These are phyloP conservation scores for Glutinoglossum americanum DNA, from an alignment of 495 filamentous ascomycete genomes.

Conservation along the genomic window DNA sequence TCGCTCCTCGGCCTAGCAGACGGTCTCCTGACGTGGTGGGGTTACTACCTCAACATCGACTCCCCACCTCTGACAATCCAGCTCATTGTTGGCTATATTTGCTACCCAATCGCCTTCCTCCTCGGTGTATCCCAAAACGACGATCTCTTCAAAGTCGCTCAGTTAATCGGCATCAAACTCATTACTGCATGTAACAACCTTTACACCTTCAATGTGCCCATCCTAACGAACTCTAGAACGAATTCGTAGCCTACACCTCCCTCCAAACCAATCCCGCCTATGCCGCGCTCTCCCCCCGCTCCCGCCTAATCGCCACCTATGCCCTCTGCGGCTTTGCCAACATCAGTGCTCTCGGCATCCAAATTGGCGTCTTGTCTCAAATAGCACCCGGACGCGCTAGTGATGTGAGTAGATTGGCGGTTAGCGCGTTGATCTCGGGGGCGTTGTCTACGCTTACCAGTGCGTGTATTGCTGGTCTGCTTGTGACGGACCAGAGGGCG, in stretches of 20 bases:
- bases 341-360: constrained; percentile 60
- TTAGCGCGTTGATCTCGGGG: constrained; percentile 53
- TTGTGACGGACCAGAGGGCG: no score
- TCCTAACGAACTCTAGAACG: no score
- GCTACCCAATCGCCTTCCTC: constrained; percentile 68
- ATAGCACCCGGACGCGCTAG: constrained; percentile 50
- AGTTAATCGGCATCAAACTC: constrained; percentile 66
- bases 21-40: constrained; percentile 76
- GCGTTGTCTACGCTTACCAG: constrained; percentile 63
- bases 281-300: constrained; percentile 36
- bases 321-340: constrained; percentile 48
- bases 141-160: constrained; percentile 46
- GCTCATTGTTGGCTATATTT: constrained; percentile 53
- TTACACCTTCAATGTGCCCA: not conserved
- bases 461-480: constrained; percentile 58
- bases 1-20: constrained; percentile 55
- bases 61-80: constrained; percentile 41
- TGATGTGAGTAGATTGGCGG: constrained; percentile 52
- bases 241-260: constrained; percentile 37
- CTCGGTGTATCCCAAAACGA: constrained; percentile 56
- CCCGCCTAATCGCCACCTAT: constrained; percentile 50
- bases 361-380: constrained; percentile 70
- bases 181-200: constrained; percentile 33
- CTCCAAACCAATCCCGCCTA: constrained; percentile 20
- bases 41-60: constrained; percentile 54